phyloP scores from a whole-genome alignment of 371 early-diverging fungal species.

The Sanchytrium tribonematis region DNA sequence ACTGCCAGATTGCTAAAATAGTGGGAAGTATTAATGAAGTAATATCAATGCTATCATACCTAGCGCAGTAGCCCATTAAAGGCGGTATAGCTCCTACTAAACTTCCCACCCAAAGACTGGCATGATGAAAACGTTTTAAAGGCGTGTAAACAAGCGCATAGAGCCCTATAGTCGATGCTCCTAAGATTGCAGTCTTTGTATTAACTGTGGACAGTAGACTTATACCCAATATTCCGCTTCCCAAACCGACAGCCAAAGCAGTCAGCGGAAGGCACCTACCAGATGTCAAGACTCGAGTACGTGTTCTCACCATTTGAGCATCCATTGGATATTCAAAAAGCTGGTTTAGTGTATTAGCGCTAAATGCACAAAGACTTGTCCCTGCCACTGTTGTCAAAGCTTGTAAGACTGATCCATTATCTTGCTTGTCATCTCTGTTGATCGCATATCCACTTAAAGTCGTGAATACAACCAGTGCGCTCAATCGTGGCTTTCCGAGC shows the following conservation, averaged over 20 bases:
- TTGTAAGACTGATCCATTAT: conserved; percentile 18
- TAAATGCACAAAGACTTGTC: conserved; percentile 58
- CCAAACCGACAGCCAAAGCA: conserved; percentile 44
- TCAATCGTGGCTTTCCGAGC: conserved; percentile 65
- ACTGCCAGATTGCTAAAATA: conserved; percentile 80
- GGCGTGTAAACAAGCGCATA: conserved; percentile 76
- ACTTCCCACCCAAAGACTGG: conserved; percentile 82
- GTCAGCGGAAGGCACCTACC: conserved; percentile 43
- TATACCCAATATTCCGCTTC: conserved; percentile 40
- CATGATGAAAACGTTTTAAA: conserved; percentile 66
- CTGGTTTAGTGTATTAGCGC: conserved; percentile 83
- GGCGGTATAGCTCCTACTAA: conserved; percentile 90
- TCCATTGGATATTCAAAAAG: conserved; percentile 84
- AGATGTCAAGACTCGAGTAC: conserved; percentile 54
- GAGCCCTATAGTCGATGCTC: conserved; percentile 49
- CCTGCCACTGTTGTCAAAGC: conserved; percentile 58
- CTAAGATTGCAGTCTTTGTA: conserved; percentile 42
- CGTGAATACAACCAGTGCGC: conserved; percentile 62
- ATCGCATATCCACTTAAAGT: conserved; percentile 83
- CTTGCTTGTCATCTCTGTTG: conserved; percentile 41
- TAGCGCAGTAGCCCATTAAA: conserved; percentile 86
- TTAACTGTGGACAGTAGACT: conserved; percentile 40
- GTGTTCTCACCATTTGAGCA: conserved; percentile 81
- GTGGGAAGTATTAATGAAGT: conserved; percentile 51
- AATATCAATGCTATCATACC: conserved; percentile 38